Evolutionary conservation across 2,329 filamentous ascomycete genomes (phyloP).

Genomic region (Hypocreales sp.): DNA sequence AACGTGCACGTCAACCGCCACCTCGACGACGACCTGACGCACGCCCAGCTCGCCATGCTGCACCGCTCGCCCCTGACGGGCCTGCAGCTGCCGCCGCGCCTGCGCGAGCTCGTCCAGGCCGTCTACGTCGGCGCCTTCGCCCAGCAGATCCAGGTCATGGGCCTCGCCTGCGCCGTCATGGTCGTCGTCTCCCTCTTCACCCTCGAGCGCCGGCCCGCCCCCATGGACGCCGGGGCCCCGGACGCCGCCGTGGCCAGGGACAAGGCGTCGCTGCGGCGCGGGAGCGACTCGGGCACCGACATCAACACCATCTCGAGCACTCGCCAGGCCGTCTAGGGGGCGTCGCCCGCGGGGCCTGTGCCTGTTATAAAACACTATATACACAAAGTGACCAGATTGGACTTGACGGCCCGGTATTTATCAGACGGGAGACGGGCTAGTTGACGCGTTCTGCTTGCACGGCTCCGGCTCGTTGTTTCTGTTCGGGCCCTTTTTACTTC

Average conservation of each 20-base stretch:
- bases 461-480: too few species aligned
- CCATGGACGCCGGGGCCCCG: slow-evolving; percentile 16
- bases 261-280: slow-evolving; percentile 12
- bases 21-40: slow-evolving; percentile 19
- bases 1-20: slow-evolving; percentile 25
- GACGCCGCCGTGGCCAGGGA: slow-evolving; percentile 10
- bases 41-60: slow-evolving; percentile 22
- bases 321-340: slow-evolving; percentile 8
- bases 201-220: slow-evolving; percentile 24
- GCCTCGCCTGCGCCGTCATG: slow-evolving; percentile 25
- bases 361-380: too few species aligned
- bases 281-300: slow-evolving; percentile 22
- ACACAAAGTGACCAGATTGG: too few species aligned
- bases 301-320: slow-evolving; percentile 14
- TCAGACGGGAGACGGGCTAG: too few species aligned
- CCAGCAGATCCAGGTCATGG: slow-evolving; percentile 29
- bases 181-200: slow-evolving; percentile 27
- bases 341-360: too few species aligned
- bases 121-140: slow-evolving; percentile 31
- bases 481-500: too few species aligned
- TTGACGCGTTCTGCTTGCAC: too few species aligned
- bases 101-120: slow-evolving; percentile 18
- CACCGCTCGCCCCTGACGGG: slow-evolving; percentile 27
- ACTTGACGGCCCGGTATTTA: too few species aligned
- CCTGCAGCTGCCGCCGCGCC: slow-evolving; percentile 15